Percentiles rank a stretch among this genome's conserved stretches.
phyloP scores from a whole-genome alignment of 1,284 basidiomycete genomes.

The Ustanciosporium gigantosporum region DNA sequence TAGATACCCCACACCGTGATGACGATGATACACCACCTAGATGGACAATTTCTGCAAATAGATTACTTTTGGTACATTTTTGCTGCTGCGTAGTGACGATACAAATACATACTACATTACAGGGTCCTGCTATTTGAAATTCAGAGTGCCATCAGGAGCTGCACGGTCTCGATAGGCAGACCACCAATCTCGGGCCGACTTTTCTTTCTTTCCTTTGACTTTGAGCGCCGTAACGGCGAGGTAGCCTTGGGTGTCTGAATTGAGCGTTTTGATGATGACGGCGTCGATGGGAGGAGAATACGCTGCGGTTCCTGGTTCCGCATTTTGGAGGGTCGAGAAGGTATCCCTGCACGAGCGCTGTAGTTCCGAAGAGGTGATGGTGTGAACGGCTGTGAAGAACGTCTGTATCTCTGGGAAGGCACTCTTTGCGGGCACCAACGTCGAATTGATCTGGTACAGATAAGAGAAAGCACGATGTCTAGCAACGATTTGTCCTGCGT shows the following conservation, averaged over 20 bases:
- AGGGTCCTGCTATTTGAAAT: neutral
- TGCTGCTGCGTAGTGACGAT: too few species aligned
- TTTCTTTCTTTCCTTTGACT: constrained; percentile 26
- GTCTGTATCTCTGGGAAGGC: neutral
- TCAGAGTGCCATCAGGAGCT: neutral
- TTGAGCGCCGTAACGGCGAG: constrained; percentile 18
- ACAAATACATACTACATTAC: neutral
- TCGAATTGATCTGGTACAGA: constrained; percentile 20
- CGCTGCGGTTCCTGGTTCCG: constrained; percentile 6
- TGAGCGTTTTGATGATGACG: constrained; percentile 9
- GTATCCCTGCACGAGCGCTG: neutral
- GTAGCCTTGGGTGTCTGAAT: neutral
- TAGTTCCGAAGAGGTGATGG: neutral
- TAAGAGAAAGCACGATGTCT: constrained; percentile 43
- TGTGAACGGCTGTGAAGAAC: neutral
- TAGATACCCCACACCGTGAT: too few species aligned
- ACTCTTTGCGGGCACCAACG: constrained; percentile 1
- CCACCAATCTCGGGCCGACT: constrained; percentile 34
- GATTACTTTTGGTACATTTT: too few species aligned
- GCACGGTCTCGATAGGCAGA: constrained; percentile 41
- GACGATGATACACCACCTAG: too few species aligned
- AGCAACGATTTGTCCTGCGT: constrained; percentile 40
- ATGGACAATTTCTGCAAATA: too few species aligned
- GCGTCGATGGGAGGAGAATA: constrained; percentile 7
- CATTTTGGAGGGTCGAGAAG: neutral